These are phyloP conservation scores for Climacium dendroides DNA, from an alignment of 225 moss, liverwort and hornwort genomes.

Conservation along the genomic window DNA sequence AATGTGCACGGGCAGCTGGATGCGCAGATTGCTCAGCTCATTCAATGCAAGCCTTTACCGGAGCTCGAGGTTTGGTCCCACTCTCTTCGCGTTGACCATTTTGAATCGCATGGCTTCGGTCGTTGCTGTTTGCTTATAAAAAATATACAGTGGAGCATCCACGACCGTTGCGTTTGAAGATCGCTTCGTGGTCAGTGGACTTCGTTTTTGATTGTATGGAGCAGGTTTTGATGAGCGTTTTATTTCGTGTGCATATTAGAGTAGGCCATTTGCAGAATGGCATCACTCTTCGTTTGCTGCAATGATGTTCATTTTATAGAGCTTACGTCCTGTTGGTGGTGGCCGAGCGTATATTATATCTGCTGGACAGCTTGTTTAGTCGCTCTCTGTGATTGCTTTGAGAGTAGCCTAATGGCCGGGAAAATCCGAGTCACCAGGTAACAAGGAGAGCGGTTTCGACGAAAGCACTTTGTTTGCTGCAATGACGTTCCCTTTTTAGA, in stretches of 20 bases:
- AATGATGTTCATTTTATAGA: too few species aligned
- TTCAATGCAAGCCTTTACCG: constrained; percentile 28
- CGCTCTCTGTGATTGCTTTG: too few species aligned
- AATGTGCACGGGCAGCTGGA: not conserved
- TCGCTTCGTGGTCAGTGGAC: not conserved
- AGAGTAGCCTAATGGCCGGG: too few species aligned
- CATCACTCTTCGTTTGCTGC: not conserved
- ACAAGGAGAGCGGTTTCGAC: too few species aligned
- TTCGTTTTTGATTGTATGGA: not conserved
- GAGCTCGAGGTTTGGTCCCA: constrained; percentile 21
- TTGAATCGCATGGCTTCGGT: not conserved
- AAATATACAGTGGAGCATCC: not conserved
- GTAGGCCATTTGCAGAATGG: not conserved
- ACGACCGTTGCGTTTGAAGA: not conserved
- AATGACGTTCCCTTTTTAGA: too few species aligned
- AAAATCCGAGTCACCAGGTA: too few species aligned
- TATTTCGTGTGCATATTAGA: not conserved
- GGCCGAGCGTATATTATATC: too few species aligned
- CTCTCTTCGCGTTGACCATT: not conserved
- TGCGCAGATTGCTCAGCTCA: constrained; percentile 44
- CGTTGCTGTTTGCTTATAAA: too few species aligned
- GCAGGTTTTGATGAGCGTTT: not conserved
- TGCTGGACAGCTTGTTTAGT: too few species aligned
- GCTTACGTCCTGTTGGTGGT: too few species aligned
- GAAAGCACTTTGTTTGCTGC: too few species aligned